A percentile compares a stretch with the other conserved stretches of the same genome.
phyloP scores from a whole-genome alignment of 345 rosid genomes.

The Sapria himalayana region DNA sequence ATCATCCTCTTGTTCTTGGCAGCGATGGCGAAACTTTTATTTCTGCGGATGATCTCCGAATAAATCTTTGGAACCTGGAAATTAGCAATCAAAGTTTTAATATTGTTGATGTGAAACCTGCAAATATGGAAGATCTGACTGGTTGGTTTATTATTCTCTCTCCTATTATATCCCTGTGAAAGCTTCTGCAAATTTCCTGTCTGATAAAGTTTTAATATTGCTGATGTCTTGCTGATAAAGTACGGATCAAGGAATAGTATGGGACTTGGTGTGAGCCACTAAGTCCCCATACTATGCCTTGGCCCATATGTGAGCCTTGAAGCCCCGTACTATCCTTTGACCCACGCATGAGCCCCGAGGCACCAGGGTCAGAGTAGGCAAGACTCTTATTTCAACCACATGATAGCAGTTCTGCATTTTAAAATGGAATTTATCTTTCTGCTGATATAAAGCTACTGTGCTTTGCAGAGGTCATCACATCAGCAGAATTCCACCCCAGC shows the following conservation, averaged over 20 bases:
- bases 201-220: not conserved
- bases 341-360: no score
- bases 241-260: no score
- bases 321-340: slow-evolving; percentile 5
- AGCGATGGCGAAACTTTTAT: slow-evolving; percentile 95
- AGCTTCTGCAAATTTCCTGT: slow-evolving; percentile 1
- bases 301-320: no score
- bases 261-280: no score
- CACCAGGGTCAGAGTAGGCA: no score
- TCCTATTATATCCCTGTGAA: no score
- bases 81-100: slow-evolving; percentile 89
- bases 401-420: no score
- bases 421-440: no score
- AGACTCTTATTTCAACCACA: no score
- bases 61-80: slow-evolving; percentile 98
- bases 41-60: slow-evolving; percentile 91
- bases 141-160: slow-evolving; percentile 24
- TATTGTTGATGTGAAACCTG: slow-evolving; percentile 92
- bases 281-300: no score
- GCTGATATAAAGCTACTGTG: no score
- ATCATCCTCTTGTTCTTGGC: slow-evolving; percentile 7
- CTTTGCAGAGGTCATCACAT: slow-evolving; percentile 94
- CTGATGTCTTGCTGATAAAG: not conserved
- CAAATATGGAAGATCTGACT: slow-evolving; percentile 94
- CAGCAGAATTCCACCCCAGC: slow-evolving; percentile 94